Evolutionary conservation across 257 asterid species (phyloP).

Genomic region (Leptodermis oblonga): DNA sequence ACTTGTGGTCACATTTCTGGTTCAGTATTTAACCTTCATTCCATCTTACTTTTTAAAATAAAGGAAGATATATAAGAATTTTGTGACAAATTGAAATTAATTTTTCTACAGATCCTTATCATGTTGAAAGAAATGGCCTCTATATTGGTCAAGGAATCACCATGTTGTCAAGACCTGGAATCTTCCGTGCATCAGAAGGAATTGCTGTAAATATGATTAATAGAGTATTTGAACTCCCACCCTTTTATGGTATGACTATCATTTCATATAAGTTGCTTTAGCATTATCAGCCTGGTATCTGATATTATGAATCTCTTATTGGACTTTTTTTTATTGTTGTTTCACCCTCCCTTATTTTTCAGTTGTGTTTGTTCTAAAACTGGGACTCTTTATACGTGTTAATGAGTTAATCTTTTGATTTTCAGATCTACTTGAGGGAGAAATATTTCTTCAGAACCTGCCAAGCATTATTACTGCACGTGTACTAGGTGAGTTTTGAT

Average conservation of each 20-base stretch:
- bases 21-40: neutral
- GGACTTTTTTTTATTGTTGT: neutral
- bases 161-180: slow-evolving; percentile 87
- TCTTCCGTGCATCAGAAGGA: slow-evolving; percentile 76
- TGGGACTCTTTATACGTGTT: neutral
- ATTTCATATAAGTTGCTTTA: slow-evolving; percentile 2
- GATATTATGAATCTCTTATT: neutral
- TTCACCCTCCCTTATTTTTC: neutral
- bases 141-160: slow-evolving; percentile 90
- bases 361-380: neutral
- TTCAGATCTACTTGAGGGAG: slow-evolving; percentile 90
- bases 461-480: slow-evolving; percentile 93
- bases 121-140: slow-evolving; percentile 67
- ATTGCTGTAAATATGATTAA: slow-evolving; percentile 69
- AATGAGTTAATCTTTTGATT: slow-evolving; percentile 18
- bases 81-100: slow-evolving; percentile 8
- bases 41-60: neutral
- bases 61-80: neutral
- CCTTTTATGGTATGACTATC: slow-evolving; percentile 54
- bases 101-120: slow-evolving; percentile 64
- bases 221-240: slow-evolving; percentile 82
- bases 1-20: neutral
- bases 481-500: slow-evolving; percentile 55
- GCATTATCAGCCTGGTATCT: neutral
- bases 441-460: slow-evolving; percentile 94